Percentiles rank a stretch among this genome's conserved stretches.
Evolutionary conservation across 2,329 filamentous ascomycete species (phyloP).

Genomic region (Aspergillus ochraceoroseus): DNA sequence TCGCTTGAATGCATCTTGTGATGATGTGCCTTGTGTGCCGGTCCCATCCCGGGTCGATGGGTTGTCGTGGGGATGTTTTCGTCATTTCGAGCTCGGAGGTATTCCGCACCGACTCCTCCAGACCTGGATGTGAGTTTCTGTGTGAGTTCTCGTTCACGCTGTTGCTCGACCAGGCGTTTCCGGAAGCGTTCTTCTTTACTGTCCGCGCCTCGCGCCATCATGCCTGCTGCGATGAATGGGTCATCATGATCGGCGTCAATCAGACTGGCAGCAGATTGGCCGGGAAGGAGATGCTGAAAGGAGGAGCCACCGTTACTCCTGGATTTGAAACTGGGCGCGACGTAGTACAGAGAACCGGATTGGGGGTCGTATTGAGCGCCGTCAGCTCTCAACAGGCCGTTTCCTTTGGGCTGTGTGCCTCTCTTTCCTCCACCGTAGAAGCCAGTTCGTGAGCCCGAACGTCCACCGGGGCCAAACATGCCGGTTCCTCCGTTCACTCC

Average conservation of each 20-base stretch:
- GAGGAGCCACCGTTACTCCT: constrained; percentile 16
- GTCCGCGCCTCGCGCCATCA: constrained; percentile 38
- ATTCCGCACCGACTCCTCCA: constrained; percentile 42
- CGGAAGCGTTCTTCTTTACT: constrained; percentile 43
- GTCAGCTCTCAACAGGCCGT: constrained; percentile 27
- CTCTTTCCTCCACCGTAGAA: constrained; percentile 29
- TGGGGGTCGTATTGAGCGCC: constrained; percentile 39
- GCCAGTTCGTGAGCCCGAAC: constrained; percentile 42
- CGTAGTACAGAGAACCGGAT: constrained; percentile 45
- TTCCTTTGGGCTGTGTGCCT: constrained; percentile 22
- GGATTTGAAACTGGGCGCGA: constrained; percentile 35
- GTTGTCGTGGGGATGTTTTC: constrained; percentile 19
- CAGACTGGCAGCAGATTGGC: constrained; percentile 38
- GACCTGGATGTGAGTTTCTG: constrained; percentile 37
- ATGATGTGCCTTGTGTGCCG: constrained; percentile 1
- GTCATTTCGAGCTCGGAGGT: constrained; percentile 38
- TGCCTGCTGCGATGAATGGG: constrained; percentile 40
- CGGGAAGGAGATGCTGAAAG: constrained; percentile 23
- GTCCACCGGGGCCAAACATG: constrained; percentile 42
- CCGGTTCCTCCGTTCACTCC: constrained; percentile 70
- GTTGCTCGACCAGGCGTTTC: constrained; percentile 41
- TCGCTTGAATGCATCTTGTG: constrained; percentile 5
- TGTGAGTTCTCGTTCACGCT: constrained; percentile 45
- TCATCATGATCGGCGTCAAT: constrained; percentile 42
- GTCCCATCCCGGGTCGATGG: constrained; percentile 2